Evolutionary conservation across 2,329 filamentous ascomycete genomes (phyloP).

Genomic region (Aspergillus glaucus): DNA sequence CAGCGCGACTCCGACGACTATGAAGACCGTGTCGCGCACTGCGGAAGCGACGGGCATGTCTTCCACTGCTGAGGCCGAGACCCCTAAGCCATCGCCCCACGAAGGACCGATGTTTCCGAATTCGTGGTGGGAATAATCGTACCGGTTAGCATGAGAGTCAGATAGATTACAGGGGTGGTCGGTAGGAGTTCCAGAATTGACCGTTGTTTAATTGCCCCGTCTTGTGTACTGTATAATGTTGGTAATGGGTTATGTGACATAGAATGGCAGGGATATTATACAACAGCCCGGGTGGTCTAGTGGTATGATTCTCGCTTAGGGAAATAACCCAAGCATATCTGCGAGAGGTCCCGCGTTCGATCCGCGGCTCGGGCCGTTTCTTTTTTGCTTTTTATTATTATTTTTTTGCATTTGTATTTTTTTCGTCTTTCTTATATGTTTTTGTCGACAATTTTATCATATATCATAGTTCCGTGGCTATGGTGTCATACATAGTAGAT

Average conservation of each 20-base stretch:
- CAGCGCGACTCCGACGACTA: neutral
- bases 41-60: neutral
- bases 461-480: no score
- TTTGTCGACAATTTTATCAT: no score
- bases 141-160: neutral
- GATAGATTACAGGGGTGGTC: neutral
- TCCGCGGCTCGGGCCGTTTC: slow-evolving; percentile 11
- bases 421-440: neutral
- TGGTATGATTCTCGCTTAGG: slow-evolving; percentile 14
- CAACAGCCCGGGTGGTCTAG: slow-evolving; percentile 12
- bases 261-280: neutral
- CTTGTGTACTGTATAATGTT: no score
- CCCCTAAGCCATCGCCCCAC: neutral
- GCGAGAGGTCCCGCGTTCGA: slow-evolving; percentile 15
- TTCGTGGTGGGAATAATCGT: neutral
- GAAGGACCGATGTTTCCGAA: neutral
- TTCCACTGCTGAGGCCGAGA: neutral
- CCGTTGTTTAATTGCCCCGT: no score
- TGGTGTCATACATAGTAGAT: no score
- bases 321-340: slow-evolving; percentile 8
- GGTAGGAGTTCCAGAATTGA: no score
- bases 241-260: no score
- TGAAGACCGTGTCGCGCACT: neutral
- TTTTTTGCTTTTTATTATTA: slow-evolving; percentile 1
- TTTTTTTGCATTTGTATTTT: neutral